Evolutionary conservation across 2,329 filamentous ascomycete species (phyloP).

Genomic region (Fusarium nematophilum): DNA sequence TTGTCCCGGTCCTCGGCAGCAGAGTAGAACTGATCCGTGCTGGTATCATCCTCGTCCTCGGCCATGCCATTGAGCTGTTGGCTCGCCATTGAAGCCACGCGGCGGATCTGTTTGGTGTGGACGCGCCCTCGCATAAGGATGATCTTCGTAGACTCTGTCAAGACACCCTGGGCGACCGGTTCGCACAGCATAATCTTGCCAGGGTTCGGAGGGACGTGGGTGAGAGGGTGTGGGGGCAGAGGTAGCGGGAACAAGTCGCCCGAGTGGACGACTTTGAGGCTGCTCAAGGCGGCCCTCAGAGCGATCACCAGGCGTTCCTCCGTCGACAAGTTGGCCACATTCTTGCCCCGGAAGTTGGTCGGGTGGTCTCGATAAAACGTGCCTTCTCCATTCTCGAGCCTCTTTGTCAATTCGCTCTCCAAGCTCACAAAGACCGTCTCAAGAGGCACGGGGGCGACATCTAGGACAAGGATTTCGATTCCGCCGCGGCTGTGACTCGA

Average conservation of each 20-base stretch:
- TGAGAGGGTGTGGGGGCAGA: conserved; percentile 85
- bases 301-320: conserved; percentile 72
- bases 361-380: conserved; percentile 79
- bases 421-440: conserved; percentile 90
- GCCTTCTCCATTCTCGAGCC: conserved; percentile 84
- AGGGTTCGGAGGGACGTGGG: conserved; percentile 84
- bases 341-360: conserved; percentile 52
- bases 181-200: conserved; percentile 94
- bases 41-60: conserved; percentile 80
- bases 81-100: conserved; percentile 56
- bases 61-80: conserved; percentile 65
- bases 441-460: conserved; percentile 81
- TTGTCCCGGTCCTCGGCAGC: conserved; percentile 83
- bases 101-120: conserved; percentile 64
- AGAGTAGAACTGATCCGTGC: conserved; percentile 92
- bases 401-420: conserved; percentile 81
- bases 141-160: conserved; percentile 83
- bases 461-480: conserved; percentile 85
- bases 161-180: conserved; percentile 87
- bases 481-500: conserved; percentile 77
- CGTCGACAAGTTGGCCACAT: conserved; percentile 51
- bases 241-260: conserved; percentile 84
- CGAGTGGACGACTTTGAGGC: conserved; percentile 80
- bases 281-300: conserved; percentile 79
- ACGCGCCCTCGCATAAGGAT: conserved; percentile 76